Evolutionary conservation across 2,329 filamentous ascomycete species (phyloP).

Genomic region (Fusarium fracticaudum): DNA sequence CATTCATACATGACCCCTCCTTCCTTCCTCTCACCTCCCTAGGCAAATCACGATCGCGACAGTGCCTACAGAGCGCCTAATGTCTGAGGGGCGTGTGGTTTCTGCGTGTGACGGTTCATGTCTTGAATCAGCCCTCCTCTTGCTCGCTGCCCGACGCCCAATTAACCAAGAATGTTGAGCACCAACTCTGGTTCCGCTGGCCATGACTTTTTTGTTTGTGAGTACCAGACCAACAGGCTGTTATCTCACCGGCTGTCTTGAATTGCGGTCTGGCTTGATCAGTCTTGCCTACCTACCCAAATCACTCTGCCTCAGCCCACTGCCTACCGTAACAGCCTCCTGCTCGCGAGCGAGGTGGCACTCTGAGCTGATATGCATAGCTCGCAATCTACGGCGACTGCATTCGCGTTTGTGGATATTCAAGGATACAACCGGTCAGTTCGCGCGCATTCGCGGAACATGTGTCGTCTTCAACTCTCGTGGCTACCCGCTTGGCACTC

Average conservation of each 20-base stretch:
- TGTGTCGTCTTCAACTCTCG: constrained; percentile 12
- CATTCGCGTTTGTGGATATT: background rate
- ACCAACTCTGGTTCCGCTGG: constrained; percentile 13
- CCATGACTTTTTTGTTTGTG: constrained; percentile 1
- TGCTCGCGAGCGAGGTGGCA: constrained; percentile 1
- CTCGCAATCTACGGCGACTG: background rate
- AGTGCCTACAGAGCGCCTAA: constrained; percentile 5
- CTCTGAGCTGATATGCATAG: background rate
- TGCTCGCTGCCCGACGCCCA: constrained; percentile 40
- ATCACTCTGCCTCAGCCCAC: constrained; percentile 5
- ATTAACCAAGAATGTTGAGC: constrained; percentile 28
- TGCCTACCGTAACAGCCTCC: background rate
- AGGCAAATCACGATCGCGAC: constrained; percentile 22
- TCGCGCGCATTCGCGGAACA: background rate
- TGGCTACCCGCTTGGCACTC: constrained; percentile 30
- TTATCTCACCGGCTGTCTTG: constrained; percentile 14
- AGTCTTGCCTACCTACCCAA: background rate
- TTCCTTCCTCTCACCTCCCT: background rate
- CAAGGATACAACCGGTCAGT: constrained; percentile 5
- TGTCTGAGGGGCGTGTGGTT: constrained; percentile 32
- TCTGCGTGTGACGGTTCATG: constrained; percentile 38
- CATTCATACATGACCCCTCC: constrained; percentile 16
- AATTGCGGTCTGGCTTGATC: constrained; percentile 16
- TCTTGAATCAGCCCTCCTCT: constrained; percentile 39
- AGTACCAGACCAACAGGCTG: background rate